phyloP scores from a whole-genome alignment of 352 stramenopile species.

The Pythium coloratum region DNA sequence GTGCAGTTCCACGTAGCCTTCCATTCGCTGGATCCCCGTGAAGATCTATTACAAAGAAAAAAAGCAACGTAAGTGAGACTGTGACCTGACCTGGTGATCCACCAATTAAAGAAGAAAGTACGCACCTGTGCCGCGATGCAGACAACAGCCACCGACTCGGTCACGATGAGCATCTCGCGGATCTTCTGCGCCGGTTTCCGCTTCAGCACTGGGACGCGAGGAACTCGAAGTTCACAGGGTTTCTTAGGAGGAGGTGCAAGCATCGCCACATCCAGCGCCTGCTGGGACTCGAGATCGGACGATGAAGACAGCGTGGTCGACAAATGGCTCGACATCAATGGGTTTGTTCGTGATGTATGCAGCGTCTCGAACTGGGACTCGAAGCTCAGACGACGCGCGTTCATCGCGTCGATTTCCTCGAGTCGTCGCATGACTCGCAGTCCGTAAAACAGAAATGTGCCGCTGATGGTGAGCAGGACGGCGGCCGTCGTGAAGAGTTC shows the following conservation, averaged over 20 bases:
- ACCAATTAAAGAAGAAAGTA: not conserved
- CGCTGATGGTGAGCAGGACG: conserved; percentile 29
- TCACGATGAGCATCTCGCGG: conserved; percentile 52
- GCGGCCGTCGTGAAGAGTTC: conserved; percentile 32
- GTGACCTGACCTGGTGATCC: not conserved
- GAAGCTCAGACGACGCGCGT: conserved; percentile 24
- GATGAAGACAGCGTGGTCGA: conserved; percentile 17
- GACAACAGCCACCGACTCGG: conserved; percentile 38
- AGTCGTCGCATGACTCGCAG: conserved; percentile 42
- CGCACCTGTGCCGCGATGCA: conserved; percentile 43
- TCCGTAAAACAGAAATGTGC: conserved; percentile 32
- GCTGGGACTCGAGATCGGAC: conserved; percentile 17
- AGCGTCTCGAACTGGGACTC: conserved; percentile 26
- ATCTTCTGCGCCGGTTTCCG: conserved; percentile 39
- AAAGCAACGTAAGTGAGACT: conserved; percentile 1
- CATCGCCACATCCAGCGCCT: not conserved
- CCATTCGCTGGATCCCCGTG: conserved; percentile 34
- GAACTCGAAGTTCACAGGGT: conserved; percentile 10
- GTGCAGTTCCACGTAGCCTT: conserved; percentile 36
- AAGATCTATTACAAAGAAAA: conserved; percentile 34
- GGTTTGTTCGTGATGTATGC: conserved; percentile 16
- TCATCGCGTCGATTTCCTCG: conserved; percentile 41
- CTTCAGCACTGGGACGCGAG: conserved; percentile 13
- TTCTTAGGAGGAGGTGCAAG: conserved; percentile 1
- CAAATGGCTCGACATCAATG: conserved; percentile 7